Conservation (phyloP, 768 basidiomycete genomes). For the Collybia sordida region DNA sequence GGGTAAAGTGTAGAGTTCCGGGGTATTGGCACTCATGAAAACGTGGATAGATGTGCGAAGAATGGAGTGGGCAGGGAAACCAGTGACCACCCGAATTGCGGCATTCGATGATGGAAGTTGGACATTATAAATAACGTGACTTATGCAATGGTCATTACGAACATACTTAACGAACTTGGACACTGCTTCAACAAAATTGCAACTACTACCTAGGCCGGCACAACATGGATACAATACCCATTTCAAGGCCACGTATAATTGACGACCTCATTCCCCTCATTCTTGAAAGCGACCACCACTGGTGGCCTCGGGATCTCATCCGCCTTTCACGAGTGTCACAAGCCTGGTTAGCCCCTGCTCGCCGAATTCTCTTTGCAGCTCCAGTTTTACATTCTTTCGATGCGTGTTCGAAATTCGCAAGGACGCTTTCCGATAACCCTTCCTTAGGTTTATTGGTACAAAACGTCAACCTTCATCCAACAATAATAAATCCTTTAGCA, state of each 20-base stretch:
- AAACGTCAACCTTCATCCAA: conserved; percentile 42
- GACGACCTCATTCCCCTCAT: conserved; percentile 55
- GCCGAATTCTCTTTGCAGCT: conserved; percentile 43
- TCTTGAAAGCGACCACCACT: conserved; percentile 45
- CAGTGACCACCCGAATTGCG: conserved; percentile 1
- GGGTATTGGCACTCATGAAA: conserved; percentile 18
- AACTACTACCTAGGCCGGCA: background rate
- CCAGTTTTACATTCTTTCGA: conserved; percentile 41
- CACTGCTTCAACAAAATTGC: background rate
- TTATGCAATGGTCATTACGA: no score
- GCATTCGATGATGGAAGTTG: background rate
- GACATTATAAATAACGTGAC: background rate
- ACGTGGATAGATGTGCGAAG: background rate
- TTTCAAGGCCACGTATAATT: conserved; percentile 28
- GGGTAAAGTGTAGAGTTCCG: conserved; percentile 41
- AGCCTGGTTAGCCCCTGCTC: conserved; percentile 43
- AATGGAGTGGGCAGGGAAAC: background rate
- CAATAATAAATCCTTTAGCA: conserved; percentile 9
- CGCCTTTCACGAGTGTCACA: conserved; percentile 51
- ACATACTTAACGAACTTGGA: no score
- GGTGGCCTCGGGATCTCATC: conserved; percentile 54
- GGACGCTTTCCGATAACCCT: conserved; percentile 37
- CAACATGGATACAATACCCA: background rate
- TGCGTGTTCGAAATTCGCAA: conserved; percentile 39
- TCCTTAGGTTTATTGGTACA: conserved; percentile 34